Evolutionary conservation across 805 yeast species (phyloP), one percentile per base, ranked within the genome.

Genomic region (Cyberlindnera mycetangii): DNA sequence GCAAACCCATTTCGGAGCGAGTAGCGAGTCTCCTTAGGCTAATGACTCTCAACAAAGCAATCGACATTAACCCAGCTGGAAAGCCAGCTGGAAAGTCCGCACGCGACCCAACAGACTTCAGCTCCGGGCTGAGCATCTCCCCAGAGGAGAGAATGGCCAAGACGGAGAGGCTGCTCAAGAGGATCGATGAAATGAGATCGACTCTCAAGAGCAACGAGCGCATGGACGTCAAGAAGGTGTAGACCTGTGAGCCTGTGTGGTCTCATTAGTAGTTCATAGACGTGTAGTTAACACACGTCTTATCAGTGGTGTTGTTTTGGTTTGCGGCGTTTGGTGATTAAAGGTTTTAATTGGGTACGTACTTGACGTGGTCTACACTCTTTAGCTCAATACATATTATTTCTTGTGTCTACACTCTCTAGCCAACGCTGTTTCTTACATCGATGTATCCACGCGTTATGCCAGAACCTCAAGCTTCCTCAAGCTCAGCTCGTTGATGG

Each of bases 151-250:
- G 59, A 32, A 28, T 24, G 38, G 45, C 47, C n/a, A 52, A 51
- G 49, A 54, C 58, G 1, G 51, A 44, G 27, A 52, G 46, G 37
- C 37, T 54, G 19, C 44, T 54, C 17, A 51, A 51, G 35, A 45
- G 58, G 24, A 47, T 54, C 15, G 58, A 54, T 31, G 52, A 37
- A 7, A 44, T 54, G 51, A 52, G 56, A 17, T 44, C 42, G 7
- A 16, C 33, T n/a, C 16, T 43, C n/a, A 48, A 44, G 43, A 40
- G 37, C 33, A 47, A 39, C 18, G 47, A 47, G 38, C 42, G 45
- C 10, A 32, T 47, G 39, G 30, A 32, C 17, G 40, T 41, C 12
- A 31, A 18, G 5, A 41, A 44, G 10, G 42, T 47, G 27, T 43
- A n/a, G n/a, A n/a, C n/a, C n/a, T n/a, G n/a, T n/a, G n/a, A n/a